Conservation (phyloP, 1,139 yeast species). For the Yamadazyma siamensis region DNA sequence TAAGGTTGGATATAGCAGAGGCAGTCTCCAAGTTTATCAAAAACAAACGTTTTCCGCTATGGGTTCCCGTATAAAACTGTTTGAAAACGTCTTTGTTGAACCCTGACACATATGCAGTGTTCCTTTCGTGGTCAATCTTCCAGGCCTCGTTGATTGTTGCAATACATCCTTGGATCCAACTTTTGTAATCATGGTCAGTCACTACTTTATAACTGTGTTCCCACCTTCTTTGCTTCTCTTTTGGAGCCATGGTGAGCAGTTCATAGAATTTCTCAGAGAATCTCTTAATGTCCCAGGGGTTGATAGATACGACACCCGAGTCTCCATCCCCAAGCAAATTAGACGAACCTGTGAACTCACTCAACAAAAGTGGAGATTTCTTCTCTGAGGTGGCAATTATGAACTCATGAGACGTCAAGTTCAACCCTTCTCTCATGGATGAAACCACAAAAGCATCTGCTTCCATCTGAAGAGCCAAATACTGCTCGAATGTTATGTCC, state of each 20-base stretch:
- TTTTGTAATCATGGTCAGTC: conserved; percentile 61
- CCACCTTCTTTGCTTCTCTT: conserved; percentile 65
- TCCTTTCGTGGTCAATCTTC: conserved; percentile 47
- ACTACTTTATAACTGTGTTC: conserved; percentile 55
- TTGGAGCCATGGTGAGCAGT: conserved; percentile 61
- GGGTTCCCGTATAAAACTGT: conserved; percentile 30
- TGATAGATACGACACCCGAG: conserved; percentile 71
- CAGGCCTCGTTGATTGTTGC: conserved; percentile 58
- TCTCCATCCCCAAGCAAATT: conserved; percentile 52
- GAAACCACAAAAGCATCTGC: conserved; percentile 87
- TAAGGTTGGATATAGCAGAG: conserved; percentile 22
- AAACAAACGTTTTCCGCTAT: conserved; percentile 44
- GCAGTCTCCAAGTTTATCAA: conserved; percentile 54
- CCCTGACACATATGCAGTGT: conserved; percentile 21
- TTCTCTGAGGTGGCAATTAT: conserved; percentile 69
- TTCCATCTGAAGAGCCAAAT: conserved; percentile 78
- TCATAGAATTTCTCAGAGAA: conserved; percentile 59
- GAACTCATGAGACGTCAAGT: conserved; percentile 92
- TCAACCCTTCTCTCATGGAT: conserved; percentile 95
- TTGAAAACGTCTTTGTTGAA: conserved; percentile 32
- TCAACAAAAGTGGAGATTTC: conserved; percentile 78
- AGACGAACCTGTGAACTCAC: conserved; percentile 96
- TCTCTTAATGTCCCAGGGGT: conserved; percentile 83
- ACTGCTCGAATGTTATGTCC: conserved; percentile 86
- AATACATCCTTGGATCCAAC: conserved; percentile 69